These are phyloP conservation scores for Cladosporium halotolerans DNA, from an alignment of 2,329 filamentous ascomycete genomes.

Conservation along the genomic window DNA sequence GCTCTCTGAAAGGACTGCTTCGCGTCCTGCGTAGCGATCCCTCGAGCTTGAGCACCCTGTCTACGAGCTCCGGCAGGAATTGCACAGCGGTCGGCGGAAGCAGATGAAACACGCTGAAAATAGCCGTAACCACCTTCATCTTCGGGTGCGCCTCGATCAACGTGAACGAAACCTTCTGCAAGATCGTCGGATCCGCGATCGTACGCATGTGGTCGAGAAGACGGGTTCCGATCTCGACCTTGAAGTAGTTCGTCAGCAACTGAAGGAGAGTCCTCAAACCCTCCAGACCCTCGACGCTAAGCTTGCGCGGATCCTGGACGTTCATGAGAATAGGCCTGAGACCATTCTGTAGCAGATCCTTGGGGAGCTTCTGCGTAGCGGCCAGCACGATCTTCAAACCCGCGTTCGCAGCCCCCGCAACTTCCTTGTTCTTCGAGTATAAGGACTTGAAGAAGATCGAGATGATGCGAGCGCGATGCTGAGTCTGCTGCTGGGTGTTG, in stretches of 20 bases:
- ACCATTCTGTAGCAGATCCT: conserved; percentile 90
- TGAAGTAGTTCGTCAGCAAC: conserved; percentile 95
- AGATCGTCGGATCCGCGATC: conserved; percentile 70
- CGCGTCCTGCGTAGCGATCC: conserved; percentile 77
- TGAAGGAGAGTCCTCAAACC: conserved; percentile 85
- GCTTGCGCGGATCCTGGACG: conserved; percentile 83
- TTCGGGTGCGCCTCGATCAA: conserved; percentile 86
- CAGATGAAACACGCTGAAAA: conserved; percentile 96
- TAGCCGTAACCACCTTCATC: conserved; percentile 92
- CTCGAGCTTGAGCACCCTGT: conserved; percentile 85
- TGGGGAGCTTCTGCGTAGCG: conserved; percentile 85
- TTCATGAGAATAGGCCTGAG: conserved; percentile 94
- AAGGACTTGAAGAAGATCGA: conserved; percentile 96
- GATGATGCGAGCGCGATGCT: conserved; percentile 61
- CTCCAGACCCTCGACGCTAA: conserved; percentile 83
- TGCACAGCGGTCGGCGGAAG: conserved; percentile 81
- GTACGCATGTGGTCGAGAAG: conserved; percentile 90
- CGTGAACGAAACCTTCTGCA: conserved; percentile 90
- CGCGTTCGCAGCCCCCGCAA: conserved; percentile 88
- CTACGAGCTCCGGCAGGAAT: conserved; percentile 85
- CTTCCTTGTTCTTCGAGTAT: conserved; percentile 86
- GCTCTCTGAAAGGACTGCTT: conserved; percentile 83
- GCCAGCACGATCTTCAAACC: conserved; percentile 82
- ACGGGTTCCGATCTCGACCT: conserved; percentile 90
- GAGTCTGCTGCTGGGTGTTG: conserved; percentile 54